Conservation (phyloP, 805 yeast genomes). For the Pichia californica region DNA sequence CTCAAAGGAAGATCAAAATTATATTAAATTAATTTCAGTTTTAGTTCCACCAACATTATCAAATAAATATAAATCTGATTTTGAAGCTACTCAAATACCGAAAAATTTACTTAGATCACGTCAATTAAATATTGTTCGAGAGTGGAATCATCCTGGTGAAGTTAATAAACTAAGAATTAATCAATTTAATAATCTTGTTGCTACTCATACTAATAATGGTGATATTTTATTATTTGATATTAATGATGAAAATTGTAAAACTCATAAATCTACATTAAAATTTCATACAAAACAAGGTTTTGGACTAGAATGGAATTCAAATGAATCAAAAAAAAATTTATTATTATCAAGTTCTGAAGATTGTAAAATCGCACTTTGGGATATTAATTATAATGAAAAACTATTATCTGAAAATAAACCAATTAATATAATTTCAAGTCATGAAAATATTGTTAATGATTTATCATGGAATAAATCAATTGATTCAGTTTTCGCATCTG, state of each 20-base stretch:
- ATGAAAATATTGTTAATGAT: constrained; percentile 58
- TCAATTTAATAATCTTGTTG: constrained; percentile 41
- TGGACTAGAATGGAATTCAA: constrained; percentile 62
- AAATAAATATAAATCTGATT: constrained; percentile 19
- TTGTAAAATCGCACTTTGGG: constrained; percentile 66
- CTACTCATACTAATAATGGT: constrained; percentile 51
- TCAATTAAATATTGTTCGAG: constrained; percentile 37
- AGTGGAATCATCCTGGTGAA: constrained; percentile 62
- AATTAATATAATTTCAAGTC: constrained; percentile 40
- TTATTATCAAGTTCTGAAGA: constrained; percentile 66
- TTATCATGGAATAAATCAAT: constrained; percentile 47
- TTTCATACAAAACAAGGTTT: constrained; percentile 63
- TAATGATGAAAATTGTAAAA: constrained; percentile 15
- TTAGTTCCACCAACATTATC: constrained; percentile 46
- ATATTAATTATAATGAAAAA: constrained; percentile 27
- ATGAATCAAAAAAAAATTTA: constrained; percentile 26
- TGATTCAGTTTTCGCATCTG: constrained; percentile 55
- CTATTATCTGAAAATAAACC: constrained; percentile 32
- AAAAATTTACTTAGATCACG: constrained; percentile 24
- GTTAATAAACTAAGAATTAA: constrained; percentile 56
- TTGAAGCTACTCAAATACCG: constrained; percentile 8
- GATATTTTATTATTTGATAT: constrained; percentile 39
- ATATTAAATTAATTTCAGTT: constrained; percentile 39
- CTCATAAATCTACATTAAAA: constrained; percentile 30
- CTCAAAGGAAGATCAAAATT: constrained; percentile 37